phyloP scores from a whole-genome alignment of 2,329 filamentous ascomycete species.

The Fusarium cicatricum region DNA sequence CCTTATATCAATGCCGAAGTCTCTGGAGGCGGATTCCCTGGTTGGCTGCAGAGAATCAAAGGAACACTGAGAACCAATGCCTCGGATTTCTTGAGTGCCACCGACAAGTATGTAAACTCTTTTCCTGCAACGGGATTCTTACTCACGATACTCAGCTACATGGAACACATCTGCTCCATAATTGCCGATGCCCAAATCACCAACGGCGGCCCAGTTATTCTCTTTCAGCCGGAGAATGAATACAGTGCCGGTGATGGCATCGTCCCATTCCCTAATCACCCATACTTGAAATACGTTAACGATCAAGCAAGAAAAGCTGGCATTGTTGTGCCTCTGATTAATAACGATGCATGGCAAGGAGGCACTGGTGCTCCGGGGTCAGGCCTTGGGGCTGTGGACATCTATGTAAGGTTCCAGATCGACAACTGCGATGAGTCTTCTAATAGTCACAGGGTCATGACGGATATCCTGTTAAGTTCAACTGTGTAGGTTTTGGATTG shows the following conservation, averaged over 20 bases:
- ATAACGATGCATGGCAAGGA: slow-evolving; percentile 71
- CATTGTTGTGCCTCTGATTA: slow-evolving; percentile 78
- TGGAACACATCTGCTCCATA: slow-evolving; percentile 66
- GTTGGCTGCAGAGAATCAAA: slow-evolving; percentile 77
- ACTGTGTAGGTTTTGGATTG: slow-evolving; percentile 52
- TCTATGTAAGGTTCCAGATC: slow-evolving; percentile 54
- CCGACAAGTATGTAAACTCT: slow-evolving; percentile 62
- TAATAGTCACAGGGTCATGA: slow-evolving; percentile 60
- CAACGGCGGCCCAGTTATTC: slow-evolving; percentile 80
- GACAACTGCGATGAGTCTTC: fast-evolving
- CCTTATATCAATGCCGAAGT: slow-evolving; percentile 84
- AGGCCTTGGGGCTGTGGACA: slow-evolving; percentile 62
- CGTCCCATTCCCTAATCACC: slow-evolving; percentile 67
- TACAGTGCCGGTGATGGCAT: slow-evolving; percentile 65
- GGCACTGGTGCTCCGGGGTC: slow-evolving; percentile 72
- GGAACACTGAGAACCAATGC: slow-evolving; percentile 70
- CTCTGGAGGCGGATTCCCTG: slow-evolving; percentile 80
- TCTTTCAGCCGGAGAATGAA: slow-evolving; percentile 85
- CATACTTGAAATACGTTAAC: slow-evolving; percentile 76
- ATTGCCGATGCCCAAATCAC: slow-evolving; percentile 83
- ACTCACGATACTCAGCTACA: slow-evolving; percentile 47
- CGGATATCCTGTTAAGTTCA: slow-evolving; percentile 67
- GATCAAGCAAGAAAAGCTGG: slow-evolving; percentile 73
- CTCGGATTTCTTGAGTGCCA: slow-evolving; percentile 69
- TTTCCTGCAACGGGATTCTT: fast-evolving